Evolutionary conservation across 106 monocot genomes (phyloP).

Genomic region (Dioscorea alata): DNA sequence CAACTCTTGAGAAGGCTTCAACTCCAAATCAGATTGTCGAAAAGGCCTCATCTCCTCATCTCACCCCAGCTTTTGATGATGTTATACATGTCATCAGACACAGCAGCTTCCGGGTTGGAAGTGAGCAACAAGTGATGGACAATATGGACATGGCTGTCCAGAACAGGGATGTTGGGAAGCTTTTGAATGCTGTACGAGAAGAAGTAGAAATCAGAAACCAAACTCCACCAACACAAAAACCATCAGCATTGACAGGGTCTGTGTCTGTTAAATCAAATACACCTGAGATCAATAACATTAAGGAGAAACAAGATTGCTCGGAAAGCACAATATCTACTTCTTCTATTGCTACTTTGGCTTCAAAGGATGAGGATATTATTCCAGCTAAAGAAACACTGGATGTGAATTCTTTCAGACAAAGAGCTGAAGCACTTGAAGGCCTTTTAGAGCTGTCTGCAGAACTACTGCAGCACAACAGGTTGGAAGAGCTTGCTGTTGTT

Average conservation of each 20-base stretch:
- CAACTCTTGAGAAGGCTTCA: constrained; percentile 20
- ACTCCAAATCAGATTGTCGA: constrained; percentile 24
- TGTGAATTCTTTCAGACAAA: constrained; percentile 74
- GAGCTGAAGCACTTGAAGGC: constrained; percentile 94
- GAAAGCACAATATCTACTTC: constrained; percentile 9
- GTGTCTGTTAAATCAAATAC: constrained; percentile 15
- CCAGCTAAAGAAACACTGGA: constrained; percentile 65
- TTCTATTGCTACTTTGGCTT: constrained; percentile 8
- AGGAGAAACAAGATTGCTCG: constrained; percentile 23
- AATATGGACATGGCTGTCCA: constrained; percentile 41
- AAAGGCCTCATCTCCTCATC: constrained; percentile 28
- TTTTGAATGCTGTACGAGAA: constrained; percentile 51
- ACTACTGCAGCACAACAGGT: constrained; percentile 52
- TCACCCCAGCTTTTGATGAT: constrained; percentile 67
- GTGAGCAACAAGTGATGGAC: constrained; percentile 50
- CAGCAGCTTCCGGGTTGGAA: constrained; percentile 83
- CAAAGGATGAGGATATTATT: constrained; percentile 34
- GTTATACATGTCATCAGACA: constrained; percentile 89
- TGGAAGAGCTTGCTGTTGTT: constrained; percentile 86
- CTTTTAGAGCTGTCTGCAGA: constrained; percentile 91
- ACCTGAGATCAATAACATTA: constrained; percentile 18
- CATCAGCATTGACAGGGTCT: constrained; percentile 11
- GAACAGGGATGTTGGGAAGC: constrained; percentile 41
- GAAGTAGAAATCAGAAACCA: constrained; percentile 53
- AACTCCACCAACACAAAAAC: constrained; percentile 8